Percentiles rank a stretch among this genome's conserved stretches.
Evolutionary conservation across 1,284 basidiomycete species (phyloP).

Genomic region (Sanguinoderma infundibulare): DNA sequence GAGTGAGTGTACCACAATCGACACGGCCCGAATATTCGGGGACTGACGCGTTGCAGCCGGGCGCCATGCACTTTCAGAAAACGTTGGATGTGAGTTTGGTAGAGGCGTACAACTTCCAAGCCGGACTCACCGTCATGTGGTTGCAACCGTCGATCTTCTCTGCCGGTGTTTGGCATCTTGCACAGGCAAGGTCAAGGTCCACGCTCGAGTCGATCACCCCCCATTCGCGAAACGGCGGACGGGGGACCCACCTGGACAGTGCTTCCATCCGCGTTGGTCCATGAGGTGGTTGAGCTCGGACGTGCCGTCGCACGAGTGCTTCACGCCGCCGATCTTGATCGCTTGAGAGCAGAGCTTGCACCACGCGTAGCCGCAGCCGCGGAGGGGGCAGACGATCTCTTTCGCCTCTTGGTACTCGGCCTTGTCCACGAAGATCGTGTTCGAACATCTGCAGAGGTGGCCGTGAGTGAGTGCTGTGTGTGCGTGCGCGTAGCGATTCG

Average conservation of each 20-base stretch:
- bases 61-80: constrained; percentile 51
- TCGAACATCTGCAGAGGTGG: constrained; percentile 44
- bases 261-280: constrained; percentile 55
- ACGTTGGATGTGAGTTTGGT: not conserved
- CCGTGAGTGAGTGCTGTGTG: not conserved
- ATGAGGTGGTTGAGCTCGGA: constrained; percentile 57
- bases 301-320: constrained; percentile 62
- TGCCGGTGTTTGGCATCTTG: constrained; percentile 63
- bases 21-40: not conserved
- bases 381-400: constrained; percentile 49
- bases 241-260: constrained; percentile 52
- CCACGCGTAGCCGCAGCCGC: constrained; percentile 51
- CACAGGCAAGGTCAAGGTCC: too few species aligned
- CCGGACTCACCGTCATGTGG: constrained; percentile 59
- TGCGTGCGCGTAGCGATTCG: not conserved
- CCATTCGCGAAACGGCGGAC: too few species aligned
- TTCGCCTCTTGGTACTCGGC: constrained; percentile 46
- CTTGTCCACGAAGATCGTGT: constrained; percentile 53
- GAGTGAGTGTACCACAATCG: not conserved
- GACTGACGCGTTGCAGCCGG: constrained; percentile 60
- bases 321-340: constrained; percentile 40
- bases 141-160: constrained; percentile 64
- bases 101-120: not conserved
- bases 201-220: not conserved
- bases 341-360: constrained; percentile 56